Base-by-base conservation (phyloP, 805 yeast genomes). In the Ogataea pignaliae region DNA sequence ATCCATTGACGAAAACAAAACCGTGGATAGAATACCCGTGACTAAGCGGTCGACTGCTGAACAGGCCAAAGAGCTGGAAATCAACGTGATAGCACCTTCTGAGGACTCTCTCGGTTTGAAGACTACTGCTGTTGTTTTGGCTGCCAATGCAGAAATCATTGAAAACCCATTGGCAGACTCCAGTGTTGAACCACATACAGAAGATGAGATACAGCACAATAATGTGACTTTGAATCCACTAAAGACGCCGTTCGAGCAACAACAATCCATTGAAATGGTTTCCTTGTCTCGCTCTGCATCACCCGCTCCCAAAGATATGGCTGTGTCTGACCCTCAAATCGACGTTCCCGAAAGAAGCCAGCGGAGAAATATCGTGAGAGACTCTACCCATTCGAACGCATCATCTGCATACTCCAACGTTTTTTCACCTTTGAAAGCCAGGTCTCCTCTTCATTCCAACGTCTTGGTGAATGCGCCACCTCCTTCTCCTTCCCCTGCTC, bases 331-430 rank as follows among this genome's bases (percentile, higher is more conserved):
- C 28, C 45, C 50, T 11, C 14, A 26, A 13, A 33, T 53, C 16
- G 53, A 52, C 29, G 44, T 60, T n/a, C 65, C 65, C 6, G 54
- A 53, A 39, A 51, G 65, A 42, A 59, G 54, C 38, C 57, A 56
- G 41, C 47, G 55, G 4, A 47, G 61, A 32, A 46, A 47, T 3
- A 29, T 42, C 8, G 10, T 38, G 28, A 48, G 50, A 17, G 52
- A 47, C 36, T 46, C 56, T 2, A 37, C 39, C 7, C 16, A 42
- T 1, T 48, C 56, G 2, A 40, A 41, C 10, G 41, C 55, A 1
- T 42, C 51, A 6, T 54, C 56, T 10, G 37, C 34, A 2, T 51
- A 53, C 38, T 53, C 56, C 12, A 42, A 34, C 17, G 16, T 14
- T 10, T 10, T 37, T 12, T 29, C 44, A 2, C 37, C 42, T 16